A percentile compares a stretch with the other conserved stretches of the same genome.
These are phyloP conservation scores for Candida yuanshanica DNA, from an alignment of 805 yeast genomes.

Conservation along the genomic window DNA sequence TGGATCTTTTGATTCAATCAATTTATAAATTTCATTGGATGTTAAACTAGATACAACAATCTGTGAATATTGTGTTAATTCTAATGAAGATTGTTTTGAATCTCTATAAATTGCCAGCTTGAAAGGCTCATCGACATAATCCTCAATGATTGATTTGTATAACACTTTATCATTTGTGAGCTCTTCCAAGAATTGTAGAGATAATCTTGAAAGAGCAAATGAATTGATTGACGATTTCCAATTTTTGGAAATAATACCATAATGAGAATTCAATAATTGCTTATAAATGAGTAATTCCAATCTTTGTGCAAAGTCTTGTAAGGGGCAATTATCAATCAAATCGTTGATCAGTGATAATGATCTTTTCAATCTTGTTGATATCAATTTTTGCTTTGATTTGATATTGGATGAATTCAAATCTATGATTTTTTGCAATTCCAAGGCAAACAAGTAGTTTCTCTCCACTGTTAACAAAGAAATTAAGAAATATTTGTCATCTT, in stretches of 20 bases:
- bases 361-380: slow-evolving; percentile 63
- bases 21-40: slow-evolving; percentile 30
- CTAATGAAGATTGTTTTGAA: slow-evolving; percentile 31
- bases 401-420: slow-evolving; percentile 43
- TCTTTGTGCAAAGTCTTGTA: slow-evolving; percentile 24
- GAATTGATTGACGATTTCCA: slow-evolving; percentile 50
- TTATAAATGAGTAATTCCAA: slow-evolving; percentile 35
- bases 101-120: slow-evolving; percentile 45
- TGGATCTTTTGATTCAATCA: slow-evolving; percentile 32
- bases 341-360: slow-evolving; percentile 42
- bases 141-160: slow-evolving; percentile 50
- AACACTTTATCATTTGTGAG: slow-evolving; percentile 26
- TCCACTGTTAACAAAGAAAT: slow-evolving; percentile 68
- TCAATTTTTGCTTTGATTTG: slow-evolving; percentile 39
- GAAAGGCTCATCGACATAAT: slow-evolving; percentile 62
- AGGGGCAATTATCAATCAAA: slow-evolving; percentile 34
- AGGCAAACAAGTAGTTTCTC: slow-evolving; percentile 65
- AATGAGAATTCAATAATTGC: slow-evolving; percentile 49
- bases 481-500: slow-evolving; percentile 48
- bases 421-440: slow-evolving; percentile 51
- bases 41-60: slow-evolving; percentile 28
- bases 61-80: slow-evolving; percentile 45
- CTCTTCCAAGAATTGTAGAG: slow-evolving; percentile 47
- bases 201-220: slow-evolving; percentile 56
- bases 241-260: slow-evolving; percentile 44